Evolutionary conservation across 345 rosid genomes (phyloP).

Genomic region (Ailanthus altissimus): DNA sequence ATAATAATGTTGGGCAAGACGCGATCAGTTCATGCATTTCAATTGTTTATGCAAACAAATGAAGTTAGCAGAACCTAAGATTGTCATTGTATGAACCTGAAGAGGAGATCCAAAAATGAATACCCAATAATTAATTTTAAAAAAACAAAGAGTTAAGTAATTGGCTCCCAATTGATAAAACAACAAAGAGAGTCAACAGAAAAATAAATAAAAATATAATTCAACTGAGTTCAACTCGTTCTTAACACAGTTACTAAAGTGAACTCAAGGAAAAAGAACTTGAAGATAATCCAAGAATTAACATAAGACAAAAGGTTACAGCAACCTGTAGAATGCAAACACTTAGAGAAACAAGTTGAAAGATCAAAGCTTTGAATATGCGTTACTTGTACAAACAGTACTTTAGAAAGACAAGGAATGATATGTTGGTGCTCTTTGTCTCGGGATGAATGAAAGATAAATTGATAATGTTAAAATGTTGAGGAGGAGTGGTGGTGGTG

Average conservation of each 20-base stretch:
- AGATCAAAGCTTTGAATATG: background rate
- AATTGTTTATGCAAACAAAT: background rate
- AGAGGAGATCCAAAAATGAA: slow-evolving; percentile 28
- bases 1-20: background rate
- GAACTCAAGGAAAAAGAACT: slow-evolving; percentile 1
- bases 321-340: background rate
- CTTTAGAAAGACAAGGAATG: too few relatives aligned
- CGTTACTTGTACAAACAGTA: background rate
- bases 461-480: too few relatives aligned
- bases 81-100: slow-evolving; percentile 18
- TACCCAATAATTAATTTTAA: background rate
- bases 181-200: too few relatives aligned
- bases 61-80: slow-evolving; percentile 14
- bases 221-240: background rate
- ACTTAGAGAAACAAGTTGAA: background rate
- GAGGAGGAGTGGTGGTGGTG: too few relatives aligned
- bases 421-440: background rate
- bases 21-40: slow-evolving; percentile 17
- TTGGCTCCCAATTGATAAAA: too few relatives aligned
- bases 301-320: background rate
- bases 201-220: background rate
- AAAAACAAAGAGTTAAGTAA: too few relatives aligned
- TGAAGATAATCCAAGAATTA: slow-evolving; percentile 7
- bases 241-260: background rate
- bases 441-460: background rate